phyloP scores from a whole-genome alignment of 192 early-diverging fungal genomes.

The Entophlyctis luteolus region DNA sequence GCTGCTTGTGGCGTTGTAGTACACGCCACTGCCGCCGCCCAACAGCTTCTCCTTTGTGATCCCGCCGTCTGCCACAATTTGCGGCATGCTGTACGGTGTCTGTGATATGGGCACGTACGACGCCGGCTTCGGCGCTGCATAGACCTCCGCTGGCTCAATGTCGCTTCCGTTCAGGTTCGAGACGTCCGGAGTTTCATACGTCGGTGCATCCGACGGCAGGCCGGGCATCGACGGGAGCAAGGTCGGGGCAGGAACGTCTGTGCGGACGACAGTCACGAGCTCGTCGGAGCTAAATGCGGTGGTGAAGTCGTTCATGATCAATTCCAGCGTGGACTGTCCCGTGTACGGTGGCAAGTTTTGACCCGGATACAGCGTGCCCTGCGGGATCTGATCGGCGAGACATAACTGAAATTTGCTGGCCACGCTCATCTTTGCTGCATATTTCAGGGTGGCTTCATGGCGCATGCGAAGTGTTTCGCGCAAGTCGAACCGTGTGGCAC shows the following conservation, averaged over 20 bases:
- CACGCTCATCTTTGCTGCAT: conserved; percentile 10
- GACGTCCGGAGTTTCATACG: not conserved
- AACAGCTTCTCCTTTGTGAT: too few relatives aligned
- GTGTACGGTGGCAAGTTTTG: conserved; percentile 20
- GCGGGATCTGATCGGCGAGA: conserved; percentile 28
- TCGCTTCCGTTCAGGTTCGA: not conserved
- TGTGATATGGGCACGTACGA: not conserved
- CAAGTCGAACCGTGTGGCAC: conserved; percentile 20
- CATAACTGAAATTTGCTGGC: conserved; percentile 6
- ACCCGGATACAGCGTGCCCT: conserved; percentile 15
- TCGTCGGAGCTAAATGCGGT: conserved; percentile 10
- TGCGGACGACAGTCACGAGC: conserved; percentile 11
- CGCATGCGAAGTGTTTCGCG: conserved; percentile 10
- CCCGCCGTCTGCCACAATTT: not conserved
- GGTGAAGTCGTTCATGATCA: conserved; percentile 26
- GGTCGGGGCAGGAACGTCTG: conserved; percentile 10
- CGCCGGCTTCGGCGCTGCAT: conserved; percentile 5
- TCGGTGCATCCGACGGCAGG: not conserved
- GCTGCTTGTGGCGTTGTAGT: too few relatives aligned
- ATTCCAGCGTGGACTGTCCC: not conserved
- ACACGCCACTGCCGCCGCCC: too few relatives aligned
- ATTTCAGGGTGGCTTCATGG: conserved; percentile 15
- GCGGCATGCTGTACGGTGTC: not conserved
- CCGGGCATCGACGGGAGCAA: not conserved
- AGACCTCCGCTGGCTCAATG: not conserved